Conservation (phyloP, 2,329 filamentous ascomycete genomes). For the Trichoderma semiorbis region DNA sequence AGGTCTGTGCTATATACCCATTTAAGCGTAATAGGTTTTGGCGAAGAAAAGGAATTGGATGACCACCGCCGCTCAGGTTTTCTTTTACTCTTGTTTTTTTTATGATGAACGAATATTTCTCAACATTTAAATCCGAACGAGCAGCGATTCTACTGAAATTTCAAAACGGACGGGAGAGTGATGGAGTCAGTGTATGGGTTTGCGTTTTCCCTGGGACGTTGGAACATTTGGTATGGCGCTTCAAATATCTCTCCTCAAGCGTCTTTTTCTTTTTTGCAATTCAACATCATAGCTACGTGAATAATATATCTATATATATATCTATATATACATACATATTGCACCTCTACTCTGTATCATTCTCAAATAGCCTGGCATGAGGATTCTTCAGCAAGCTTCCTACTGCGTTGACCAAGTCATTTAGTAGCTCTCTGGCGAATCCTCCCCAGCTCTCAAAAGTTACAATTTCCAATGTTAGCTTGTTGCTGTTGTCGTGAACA, state of each 20-base stretch:
- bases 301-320: not conserved
- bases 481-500: constrained; percentile 42
- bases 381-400: constrained; percentile 17
- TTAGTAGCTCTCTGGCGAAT: constrained; percentile 49
- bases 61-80: not conserved
- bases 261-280: not conserved
- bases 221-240: not conserved
- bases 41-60: not conserved
- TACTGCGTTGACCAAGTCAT: constrained; percentile 41
- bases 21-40: constrained; percentile 17
- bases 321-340: not conserved
- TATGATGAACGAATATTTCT: not conserved
- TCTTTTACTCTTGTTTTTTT: not conserved
- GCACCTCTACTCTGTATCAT: not conserved
- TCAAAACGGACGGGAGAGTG: not conserved
- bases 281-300: not conserved
- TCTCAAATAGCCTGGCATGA: constrained; percentile 22
- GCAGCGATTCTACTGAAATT: not conserved
- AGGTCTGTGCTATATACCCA: constrained; percentile 25
- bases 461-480: constrained; percentile 55
- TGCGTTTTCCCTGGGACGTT: not conserved
- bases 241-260: not conserved
- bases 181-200: not conserved
- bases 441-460: constrained; percentile 54
- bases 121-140: not conserved